These are phyloP conservation scores for Fraxinus angustifolia DNA, from an alignment of 305 asterid species.

Conservation along the genomic window DNA sequence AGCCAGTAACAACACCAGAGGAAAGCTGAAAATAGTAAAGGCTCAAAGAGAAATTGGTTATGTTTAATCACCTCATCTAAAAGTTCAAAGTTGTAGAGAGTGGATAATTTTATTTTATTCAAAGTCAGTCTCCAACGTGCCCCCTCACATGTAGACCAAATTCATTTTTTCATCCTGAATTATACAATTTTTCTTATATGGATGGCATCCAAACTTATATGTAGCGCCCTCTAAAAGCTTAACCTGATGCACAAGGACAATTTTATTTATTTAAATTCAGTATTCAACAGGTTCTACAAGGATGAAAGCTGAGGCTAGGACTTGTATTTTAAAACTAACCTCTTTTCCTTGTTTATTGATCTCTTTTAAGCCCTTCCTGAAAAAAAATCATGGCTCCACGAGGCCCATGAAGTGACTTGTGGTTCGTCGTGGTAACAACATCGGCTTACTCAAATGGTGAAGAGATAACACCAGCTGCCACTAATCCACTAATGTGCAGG, in stretches of 20 bases:
- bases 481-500: constrained; percentile 27
- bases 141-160: not conserved
- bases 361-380: constrained; percentile 45
- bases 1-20: not conserved
- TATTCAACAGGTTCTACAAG: not conserved
- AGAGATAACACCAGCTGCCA: constrained; percentile 44
- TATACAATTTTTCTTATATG: not conserved
- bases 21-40: not conserved
- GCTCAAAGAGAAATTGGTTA: not conserved
- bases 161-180: not conserved
- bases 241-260: not conserved
- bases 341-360: constrained; percentile 44
- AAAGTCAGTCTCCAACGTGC: not conserved
- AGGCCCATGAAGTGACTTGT: constrained; percentile 51
- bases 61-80: not conserved
- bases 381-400: constrained; percentile 52
- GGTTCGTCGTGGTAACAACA: constrained; percentile 46
- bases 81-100: not conserved
- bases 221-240: not conserved
- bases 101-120: not conserved
- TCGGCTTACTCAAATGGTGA: constrained; percentile 45
- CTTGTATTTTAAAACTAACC: constrained; percentile 22
- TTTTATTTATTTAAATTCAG: not conserved
- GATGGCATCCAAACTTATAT: not conserved
- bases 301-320: not conserved